Percentiles rank a stretch among this genome's conserved stretches.
phyloP scores from a whole-genome alignment of 2,329 filamentous ascomycete genomes.

The Ceratocystis cacaofunesta region DNA sequence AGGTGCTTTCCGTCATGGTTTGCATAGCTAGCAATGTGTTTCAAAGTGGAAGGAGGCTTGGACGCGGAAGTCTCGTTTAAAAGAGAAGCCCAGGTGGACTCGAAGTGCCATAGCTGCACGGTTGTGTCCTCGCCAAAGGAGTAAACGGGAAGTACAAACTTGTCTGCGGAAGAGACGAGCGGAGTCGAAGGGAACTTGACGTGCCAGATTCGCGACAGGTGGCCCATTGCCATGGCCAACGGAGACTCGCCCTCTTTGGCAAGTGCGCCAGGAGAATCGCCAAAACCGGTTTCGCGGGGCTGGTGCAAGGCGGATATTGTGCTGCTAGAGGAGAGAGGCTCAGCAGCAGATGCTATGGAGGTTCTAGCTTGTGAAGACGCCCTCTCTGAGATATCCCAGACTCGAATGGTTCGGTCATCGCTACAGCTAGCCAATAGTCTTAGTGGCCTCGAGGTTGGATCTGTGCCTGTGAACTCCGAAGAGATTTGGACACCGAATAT shows the following conservation, averaged over 20 bases:
- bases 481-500: slow-evolving; percentile 84
- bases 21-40: slow-evolving; percentile 40
- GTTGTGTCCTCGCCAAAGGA: slow-evolving; percentile 81
- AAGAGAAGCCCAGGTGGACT: slow-evolving; percentile 15
- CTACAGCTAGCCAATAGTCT: slow-evolving; percentile 81
- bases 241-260: slow-evolving; percentile 22
- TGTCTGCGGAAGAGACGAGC: slow-evolving; percentile 14
- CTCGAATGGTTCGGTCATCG: slow-evolving; percentile 75
- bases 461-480: slow-evolving; percentile 28
- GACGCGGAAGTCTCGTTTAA: neutral
- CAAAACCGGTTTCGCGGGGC: slow-evolving; percentile 49
- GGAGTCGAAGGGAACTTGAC: slow-evolving; percentile 46
- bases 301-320: slow-evolving; percentile 24
- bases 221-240: slow-evolving; percentile 66
- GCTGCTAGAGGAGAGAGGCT: slow-evolving; percentile 20
- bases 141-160: slow-evolving; percentile 37
- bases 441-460: slow-evolving; percentile 26
- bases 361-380: neutral
- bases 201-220: slow-evolving; percentile 79
- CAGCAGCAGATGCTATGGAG: neutral
- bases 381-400: slow-evolving; percentile 66
- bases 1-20: slow-evolving; percentile 80
- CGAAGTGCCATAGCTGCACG: slow-evolving; percentile 54
- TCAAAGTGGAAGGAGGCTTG: slow-evolving; percentile 24
- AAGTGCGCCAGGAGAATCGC: slow-evolving; percentile 20